phyloP scores from a whole-genome alignment of 805 yeast genomes.

The Candida insectalens region DNA sequence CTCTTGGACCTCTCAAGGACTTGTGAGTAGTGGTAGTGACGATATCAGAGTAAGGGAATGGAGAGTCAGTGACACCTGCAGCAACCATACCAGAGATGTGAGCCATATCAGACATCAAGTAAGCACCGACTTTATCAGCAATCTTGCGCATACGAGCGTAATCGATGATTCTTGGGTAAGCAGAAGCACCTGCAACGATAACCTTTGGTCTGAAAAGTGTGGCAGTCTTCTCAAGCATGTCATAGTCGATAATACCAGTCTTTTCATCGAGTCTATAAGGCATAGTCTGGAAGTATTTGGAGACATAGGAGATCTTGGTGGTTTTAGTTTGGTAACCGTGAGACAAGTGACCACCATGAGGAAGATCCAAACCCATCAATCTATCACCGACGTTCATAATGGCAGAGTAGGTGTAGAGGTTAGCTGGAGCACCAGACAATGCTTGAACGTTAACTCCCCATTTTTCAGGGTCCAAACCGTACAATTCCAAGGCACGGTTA shows the following conservation, averaged over 20 bases:
- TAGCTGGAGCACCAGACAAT: slow-evolving; percentile 94
- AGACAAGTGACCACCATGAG: slow-evolving; percentile 97
- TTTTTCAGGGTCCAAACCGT: slow-evolving; percentile 58
- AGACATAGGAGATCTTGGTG: slow-evolving; percentile 82
- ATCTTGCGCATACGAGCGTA: slow-evolving; percentile 84
- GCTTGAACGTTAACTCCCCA: slow-evolving; percentile 99
- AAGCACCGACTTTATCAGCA: slow-evolving; percentile 90
- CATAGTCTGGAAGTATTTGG: slow-evolving; percentile 95
- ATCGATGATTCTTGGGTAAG: slow-evolving; percentile 85
- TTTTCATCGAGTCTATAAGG: slow-evolving; percentile 83
- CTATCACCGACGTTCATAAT: slow-evolving; percentile 84
- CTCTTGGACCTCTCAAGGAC: slow-evolving; percentile 97
- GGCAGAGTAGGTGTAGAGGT: slow-evolving; percentile 86
- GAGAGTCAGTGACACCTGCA: slow-evolving; percentile 88
- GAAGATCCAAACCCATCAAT: slow-evolving; percentile 94
- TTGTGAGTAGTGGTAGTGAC: slow-evolving; percentile 98
- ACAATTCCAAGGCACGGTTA: slow-evolving; percentile 81
- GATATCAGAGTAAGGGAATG: slow-evolving; percentile 87
- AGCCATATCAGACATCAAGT: slow-evolving; percentile 91
- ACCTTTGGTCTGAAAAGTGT: slow-evolving; percentile 87
- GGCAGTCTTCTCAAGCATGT: slow-evolving; percentile 73
- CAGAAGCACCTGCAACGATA: slow-evolving; percentile 95
- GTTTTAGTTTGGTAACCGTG: slow-evolving; percentile 93
- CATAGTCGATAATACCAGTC: slow-evolving; percentile 91
- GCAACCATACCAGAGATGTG: slow-evolving; percentile 95